A percentile compares a stretch with the other conserved stretches of the same genome.
Conservation (phyloP, 352 stramenopile genomes). For the Phytopythium oedochilum region DNA sequence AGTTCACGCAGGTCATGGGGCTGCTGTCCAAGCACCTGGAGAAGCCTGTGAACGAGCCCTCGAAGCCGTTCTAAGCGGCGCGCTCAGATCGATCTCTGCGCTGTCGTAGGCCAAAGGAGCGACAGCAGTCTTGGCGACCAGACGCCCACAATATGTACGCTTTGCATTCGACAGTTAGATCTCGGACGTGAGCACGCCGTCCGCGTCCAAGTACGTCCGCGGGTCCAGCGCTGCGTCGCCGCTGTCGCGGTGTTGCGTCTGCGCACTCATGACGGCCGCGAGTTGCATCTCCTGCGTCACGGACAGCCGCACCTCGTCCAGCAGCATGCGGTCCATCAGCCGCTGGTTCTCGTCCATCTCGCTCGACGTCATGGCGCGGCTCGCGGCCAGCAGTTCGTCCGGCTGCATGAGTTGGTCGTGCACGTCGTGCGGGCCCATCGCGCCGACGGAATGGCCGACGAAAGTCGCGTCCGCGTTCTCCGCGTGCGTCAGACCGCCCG, state of each 20-base stretch:
- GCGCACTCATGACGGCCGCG: conserved; percentile 10
- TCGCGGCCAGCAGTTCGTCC: conserved; percentile 35
- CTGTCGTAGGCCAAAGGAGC: background rate
- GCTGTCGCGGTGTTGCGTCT: conserved; percentile 20
- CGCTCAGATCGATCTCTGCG: too few species aligned
- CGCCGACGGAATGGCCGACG: background rate
- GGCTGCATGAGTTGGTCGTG: conserved; percentile 42
- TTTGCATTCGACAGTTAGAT: conserved; percentile 23
- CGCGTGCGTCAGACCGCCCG: background rate
- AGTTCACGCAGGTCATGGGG: conserved; percentile 70
- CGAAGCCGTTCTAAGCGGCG: background rate
- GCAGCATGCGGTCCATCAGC: conserved; percentile 76
- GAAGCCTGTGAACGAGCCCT: conserved; percentile 13
- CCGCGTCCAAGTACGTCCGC: conserved; percentile 67
- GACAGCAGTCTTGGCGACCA: background rate
- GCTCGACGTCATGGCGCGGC: conserved; percentile 32
- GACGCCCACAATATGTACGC: background rate
- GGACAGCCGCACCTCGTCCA: conserved; percentile 49
- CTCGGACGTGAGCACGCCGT: conserved; percentile 62
- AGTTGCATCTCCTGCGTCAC: conserved; percentile 44
- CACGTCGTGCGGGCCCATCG: conserved; percentile 12
- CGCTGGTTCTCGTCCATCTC: conserved; percentile 68
- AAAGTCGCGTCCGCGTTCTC: background rate
- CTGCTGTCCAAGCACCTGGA: conserved; percentile 70
- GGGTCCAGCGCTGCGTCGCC: conserved; percentile 31